Evolutionary conservation across 1,284 basidiomycete genomes (phyloP).

Genomic region (Pseudozyma thailandica): DNA sequence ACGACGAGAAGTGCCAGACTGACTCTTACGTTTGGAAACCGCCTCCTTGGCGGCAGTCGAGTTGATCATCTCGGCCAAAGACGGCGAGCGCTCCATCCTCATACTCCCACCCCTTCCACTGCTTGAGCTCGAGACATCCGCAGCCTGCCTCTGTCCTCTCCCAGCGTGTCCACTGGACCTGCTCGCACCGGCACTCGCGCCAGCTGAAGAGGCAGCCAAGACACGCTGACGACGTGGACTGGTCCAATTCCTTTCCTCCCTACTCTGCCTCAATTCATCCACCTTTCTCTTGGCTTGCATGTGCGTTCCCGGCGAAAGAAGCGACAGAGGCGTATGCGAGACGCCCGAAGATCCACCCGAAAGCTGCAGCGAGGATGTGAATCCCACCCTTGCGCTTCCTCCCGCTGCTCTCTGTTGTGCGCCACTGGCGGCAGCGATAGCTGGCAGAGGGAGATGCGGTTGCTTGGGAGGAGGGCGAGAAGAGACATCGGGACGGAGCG

Average conservation of each 20-base stretch:
- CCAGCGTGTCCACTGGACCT: too few relatives aligned
- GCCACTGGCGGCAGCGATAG: neutral
- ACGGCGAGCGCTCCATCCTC: too few relatives aligned
- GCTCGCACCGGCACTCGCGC: neutral
- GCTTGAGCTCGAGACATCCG: neutral
- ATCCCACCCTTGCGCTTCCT: neutral
- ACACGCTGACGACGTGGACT: conserved; percentile 15
- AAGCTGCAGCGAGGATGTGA: conserved; percentile 14
- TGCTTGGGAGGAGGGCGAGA: neutral
- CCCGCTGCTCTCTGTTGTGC: neutral
- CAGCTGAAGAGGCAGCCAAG: neutral
- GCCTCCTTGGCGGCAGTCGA: neutral
- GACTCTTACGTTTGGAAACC: neutral
- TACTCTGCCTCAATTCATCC: conserved; percentile 22
- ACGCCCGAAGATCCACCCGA: conserved; percentile 30
- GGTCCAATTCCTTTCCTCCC: conserved; percentile 25
- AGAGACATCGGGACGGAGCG: conserved; percentile 5
- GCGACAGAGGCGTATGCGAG: conserved; percentile 40
- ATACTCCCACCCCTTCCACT: neutral
- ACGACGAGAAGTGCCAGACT: too few relatives aligned
- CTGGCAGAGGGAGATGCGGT: too few relatives aligned
- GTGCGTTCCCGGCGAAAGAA: conserved; percentile 43
- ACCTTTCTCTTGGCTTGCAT: conserved; percentile 20
- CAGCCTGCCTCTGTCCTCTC: neutral
- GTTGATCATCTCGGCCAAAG: conserved; percentile 1